Evolutionary conservation across 2,329 filamentous ascomycete species (phyloP).

Genomic region (Mycogone perniciosa): DNA sequence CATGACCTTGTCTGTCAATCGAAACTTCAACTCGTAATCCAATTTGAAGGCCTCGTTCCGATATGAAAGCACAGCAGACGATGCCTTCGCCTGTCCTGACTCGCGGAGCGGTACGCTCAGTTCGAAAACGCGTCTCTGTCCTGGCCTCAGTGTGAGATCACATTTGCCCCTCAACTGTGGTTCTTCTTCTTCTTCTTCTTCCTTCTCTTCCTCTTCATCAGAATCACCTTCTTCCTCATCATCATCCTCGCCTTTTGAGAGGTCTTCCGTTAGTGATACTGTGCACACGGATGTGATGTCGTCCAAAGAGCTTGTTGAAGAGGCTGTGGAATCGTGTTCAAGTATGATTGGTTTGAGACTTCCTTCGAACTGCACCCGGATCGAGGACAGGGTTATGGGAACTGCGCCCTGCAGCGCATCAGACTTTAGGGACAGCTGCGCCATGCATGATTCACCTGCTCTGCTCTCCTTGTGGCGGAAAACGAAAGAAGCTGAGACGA

Average conservation of each 20-base stretch:
- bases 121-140: slow-evolving; percentile 63
- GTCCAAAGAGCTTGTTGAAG: slow-evolving; percentile 10
- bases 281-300: slow-evolving; percentile 17
- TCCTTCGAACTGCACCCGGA: slow-evolving; percentile 52
- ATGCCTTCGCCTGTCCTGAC: slow-evolving; percentile 66
- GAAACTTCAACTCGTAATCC: slow-evolving; percentile 54
- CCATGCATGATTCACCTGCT: slow-evolving; percentile 52
- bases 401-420: slow-evolving; percentile 46
- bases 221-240: slow-evolving; percentile 8
- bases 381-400: slow-evolving; percentile 44
- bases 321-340: slow-evolving; percentile 30
- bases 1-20: slow-evolving; percentile 33
- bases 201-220: slow-evolving; percentile 8
- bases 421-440: slow-evolving; percentile 53
- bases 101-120: slow-evolving; percentile 71
- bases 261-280: slow-evolving; percentile 26
- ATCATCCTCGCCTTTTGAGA: slow-evolving; percentile 12
- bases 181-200: slow-evolving; percentile 24
- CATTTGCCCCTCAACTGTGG: slow-evolving; percentile 46
- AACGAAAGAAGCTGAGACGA: slow-evolving; percentile 48
- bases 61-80: slow-evolving; percentile 57
- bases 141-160: slow-evolving; percentile 60
- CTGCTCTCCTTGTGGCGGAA: slow-evolving; percentile 54
- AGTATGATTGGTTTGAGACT: slow-evolving; percentile 50
- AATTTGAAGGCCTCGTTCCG: slow-evolving; percentile 60